Evolutionary conservation across 352 stramenopile genomes (phyloP), one percentile per base, ranked within the genome.

Genomic region (Globisporangium sylvaticum): DNA sequence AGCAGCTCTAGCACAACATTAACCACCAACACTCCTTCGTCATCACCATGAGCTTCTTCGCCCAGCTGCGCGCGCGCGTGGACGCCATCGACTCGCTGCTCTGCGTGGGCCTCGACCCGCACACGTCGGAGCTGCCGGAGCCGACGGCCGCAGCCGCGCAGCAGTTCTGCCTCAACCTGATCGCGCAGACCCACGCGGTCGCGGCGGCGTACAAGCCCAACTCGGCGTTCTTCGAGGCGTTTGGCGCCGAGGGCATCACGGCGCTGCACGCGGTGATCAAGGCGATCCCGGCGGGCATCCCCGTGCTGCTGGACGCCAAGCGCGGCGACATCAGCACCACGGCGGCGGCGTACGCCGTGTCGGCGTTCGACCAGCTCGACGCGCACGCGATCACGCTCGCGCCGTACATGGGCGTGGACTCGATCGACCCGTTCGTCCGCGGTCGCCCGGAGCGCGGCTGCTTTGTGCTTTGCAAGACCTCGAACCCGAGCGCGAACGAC

Each of bases 401-500:
- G 58, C 96, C 97, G 62, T 98, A 99, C 75, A 99, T 99, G 97
- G 98, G 98, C 37, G 94, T 83, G 58, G 97, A 99, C 85, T 98
- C 96, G 34, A 96, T 99, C 29, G 78, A 92, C 71, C 98, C 98
- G 5, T 99, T 99, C 85, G 76, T 97, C 42, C 94, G 94, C 65
- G 76, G 79, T 25, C 76, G 79, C 32, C 96, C 89, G 1, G 93
- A 85, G 71, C 86, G 87, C 55, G 90, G 90, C 65, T 98, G 93
- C 61, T 99, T 99, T 73, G 82, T 99, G 50, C 84, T 99, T 12
- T 99, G 98, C 82, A 99, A 99, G 90, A 99, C 97, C 27, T 99
- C 96, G 8, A 99, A 99, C 81, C 90, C 94, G 31, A 98, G 89
- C 58, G 97, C 95, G 10, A 96, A 98, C 67, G 97, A 99, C 69